Evolutionary conservation across 2,329 filamentous ascomycete species (phyloP).

Genomic region (Pezicula radicicola): DNA sequence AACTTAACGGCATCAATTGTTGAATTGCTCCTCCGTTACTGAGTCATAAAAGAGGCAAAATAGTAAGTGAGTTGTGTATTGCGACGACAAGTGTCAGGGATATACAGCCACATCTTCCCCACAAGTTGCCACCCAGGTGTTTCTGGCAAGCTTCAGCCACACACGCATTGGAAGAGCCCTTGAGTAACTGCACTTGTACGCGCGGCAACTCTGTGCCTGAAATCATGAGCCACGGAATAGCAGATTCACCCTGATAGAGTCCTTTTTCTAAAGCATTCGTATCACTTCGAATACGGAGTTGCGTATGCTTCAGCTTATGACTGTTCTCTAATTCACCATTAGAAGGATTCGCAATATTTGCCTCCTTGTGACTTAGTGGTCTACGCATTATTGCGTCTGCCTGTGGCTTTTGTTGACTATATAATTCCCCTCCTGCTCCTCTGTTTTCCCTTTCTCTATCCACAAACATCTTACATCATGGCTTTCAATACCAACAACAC

Average conservation of each 20-base stretch:
- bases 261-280: conserved; percentile 9
- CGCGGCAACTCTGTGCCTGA: conserved; percentile 4
- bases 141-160: conserved; percentile 10
- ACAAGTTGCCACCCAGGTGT: neutral
- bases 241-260: no score
- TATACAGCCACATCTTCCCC: conserved; percentile 9
- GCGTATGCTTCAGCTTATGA: conserved; percentile 6
- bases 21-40: neutral
- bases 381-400: conserved; percentile 2
- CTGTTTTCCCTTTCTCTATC: conserved; percentile 11
- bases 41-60: conserved; percentile 3
- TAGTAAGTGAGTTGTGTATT: conserved; percentile 2
- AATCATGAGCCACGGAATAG: neutral
- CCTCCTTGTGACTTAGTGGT: neutral
- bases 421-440: conserved; percentile 10
- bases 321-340: conserved; percentile 10
- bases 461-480: conserved; percentile 6
- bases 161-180: neutral
- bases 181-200: neutral
- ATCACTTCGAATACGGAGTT: conserved; percentile 9
- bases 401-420: conserved; percentile 10
- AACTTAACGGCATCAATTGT: neutral
- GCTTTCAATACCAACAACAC: conserved; percentile 7
- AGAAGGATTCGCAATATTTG: neutral
- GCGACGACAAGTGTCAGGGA: conserved; percentile 18